Conservation (phyloP, 106 monocot species). For the Dendrobium chrysotoxum region DNA sequence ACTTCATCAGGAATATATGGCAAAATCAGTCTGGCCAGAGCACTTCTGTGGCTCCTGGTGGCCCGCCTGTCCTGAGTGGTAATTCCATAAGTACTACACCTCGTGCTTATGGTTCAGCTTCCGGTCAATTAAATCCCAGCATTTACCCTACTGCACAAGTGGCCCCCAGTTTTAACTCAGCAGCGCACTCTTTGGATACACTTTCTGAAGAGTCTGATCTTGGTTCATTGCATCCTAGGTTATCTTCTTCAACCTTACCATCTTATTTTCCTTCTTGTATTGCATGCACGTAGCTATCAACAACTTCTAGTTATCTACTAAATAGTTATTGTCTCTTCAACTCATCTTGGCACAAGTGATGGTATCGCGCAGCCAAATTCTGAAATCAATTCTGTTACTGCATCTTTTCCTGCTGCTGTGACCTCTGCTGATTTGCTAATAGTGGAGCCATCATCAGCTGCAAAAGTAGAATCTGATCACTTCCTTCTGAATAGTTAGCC, state of each 20-base stretch:
- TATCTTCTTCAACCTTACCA: slow-evolving; percentile 2
- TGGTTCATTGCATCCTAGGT: slow-evolving; percentile 36
- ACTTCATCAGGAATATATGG: slow-evolving; percentile 76
- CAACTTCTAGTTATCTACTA: background rate
- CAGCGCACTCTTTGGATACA: slow-evolving; percentile 42
- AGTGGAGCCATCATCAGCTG: slow-evolving; percentile 22
- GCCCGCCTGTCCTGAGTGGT: slow-evolving; percentile 28
- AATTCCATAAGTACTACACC: slow-evolving; percentile 31
- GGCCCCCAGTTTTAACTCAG: slow-evolving; percentile 35
- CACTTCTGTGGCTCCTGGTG: slow-evolving; percentile 35
- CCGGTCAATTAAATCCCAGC: slow-evolving; percentile 30
- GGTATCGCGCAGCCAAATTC: slow-evolving; percentile 22
- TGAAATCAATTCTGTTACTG: slow-evolving; percentile 30
- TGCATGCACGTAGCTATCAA: background rate
- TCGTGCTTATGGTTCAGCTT: slow-evolving; percentile 42
- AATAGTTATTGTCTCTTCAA: slow-evolving; percentile 24
- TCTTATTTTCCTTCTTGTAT: background rate
- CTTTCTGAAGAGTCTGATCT: slow-evolving; percentile 49
- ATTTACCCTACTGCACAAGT: slow-evolving; percentile 39
- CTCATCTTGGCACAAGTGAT: slow-evolving; percentile 30
- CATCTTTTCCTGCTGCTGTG: slow-evolving; percentile 37
- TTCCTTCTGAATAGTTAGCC: background rate
- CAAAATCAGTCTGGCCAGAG: slow-evolving; percentile 70
- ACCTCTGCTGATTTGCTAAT: slow-evolving; percentile 44
- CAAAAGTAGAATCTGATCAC: slow-evolving; percentile 35